Evolutionary conservation across 805 yeast genomes (phyloP).

Genomic region (Kazachstania psychrophila): DNA sequence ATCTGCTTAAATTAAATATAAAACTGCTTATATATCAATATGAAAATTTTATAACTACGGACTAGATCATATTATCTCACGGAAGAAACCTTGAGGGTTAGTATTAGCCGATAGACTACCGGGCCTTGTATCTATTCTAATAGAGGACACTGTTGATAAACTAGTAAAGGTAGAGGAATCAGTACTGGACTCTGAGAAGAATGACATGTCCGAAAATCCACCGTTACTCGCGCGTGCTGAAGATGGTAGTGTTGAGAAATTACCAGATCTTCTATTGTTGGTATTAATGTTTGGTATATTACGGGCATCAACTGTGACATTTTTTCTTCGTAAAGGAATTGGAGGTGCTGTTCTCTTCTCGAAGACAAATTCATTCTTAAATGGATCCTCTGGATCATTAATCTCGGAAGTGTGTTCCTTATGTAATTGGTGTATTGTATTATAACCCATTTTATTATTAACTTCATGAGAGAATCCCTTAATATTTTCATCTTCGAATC

Average conservation of each 20-base stretch:
- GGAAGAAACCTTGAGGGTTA: slow-evolving; percentile 13
- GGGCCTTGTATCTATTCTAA: slow-evolving; percentile 3
- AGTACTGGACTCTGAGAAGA: too few species aligned
- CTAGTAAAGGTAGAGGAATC: slow-evolving; percentile 13
- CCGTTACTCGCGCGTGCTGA: too few species aligned
- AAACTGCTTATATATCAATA: too few species aligned
- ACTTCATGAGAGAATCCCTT: slow-evolving; percentile 16
- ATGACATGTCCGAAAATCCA: too few species aligned
- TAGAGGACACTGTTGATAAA: slow-evolving; percentile 13
- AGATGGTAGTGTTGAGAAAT: too few species aligned
- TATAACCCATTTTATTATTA: slow-evolving; percentile 10
- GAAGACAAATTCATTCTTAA: slow-evolving; percentile 21
- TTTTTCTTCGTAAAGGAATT: slow-evolving; percentile 18
- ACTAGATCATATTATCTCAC: slow-evolving; percentile 13
- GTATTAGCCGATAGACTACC: slow-evolving; percentile 1
- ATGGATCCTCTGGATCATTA: slow-evolving; percentile 13
- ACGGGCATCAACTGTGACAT: background rate
- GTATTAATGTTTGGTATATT: too few species aligned
- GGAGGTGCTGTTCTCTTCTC: slow-evolving; percentile 16
- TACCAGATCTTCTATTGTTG: too few species aligned
- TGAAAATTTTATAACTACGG: too few species aligned
- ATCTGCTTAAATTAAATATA: too few species aligned
- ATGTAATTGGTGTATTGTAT: background rate
- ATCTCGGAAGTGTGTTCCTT: background rate
- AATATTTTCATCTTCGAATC: background rate